Percentiles rank a stretch among this genome's conserved stretches.
phyloP scores from a whole-genome alignment of 306 rosid genomes.

The Mimosa bimucronata region DNA sequence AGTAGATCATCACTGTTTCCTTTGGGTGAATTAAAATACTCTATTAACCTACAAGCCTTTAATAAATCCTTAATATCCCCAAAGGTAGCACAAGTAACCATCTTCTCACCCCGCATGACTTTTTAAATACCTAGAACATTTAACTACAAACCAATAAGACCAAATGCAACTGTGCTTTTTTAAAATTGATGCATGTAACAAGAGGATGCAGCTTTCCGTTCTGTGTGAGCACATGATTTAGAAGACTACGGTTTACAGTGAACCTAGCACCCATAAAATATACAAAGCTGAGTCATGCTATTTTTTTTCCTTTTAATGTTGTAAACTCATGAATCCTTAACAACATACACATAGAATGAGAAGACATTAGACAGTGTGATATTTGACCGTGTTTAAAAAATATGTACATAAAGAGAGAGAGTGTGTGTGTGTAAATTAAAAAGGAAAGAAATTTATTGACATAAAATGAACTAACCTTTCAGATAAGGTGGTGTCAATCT shows the following conservation, averaged over 20 bases:
- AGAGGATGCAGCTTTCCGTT: slow-evolving; percentile 1
- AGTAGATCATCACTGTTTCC: neutral
- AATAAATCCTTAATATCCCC: neutral
- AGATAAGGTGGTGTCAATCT: slow-evolving; percentile 67
- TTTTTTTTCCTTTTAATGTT: too few relatives aligned
- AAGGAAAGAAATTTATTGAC: neutral
- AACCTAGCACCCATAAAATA: slow-evolving; percentile 8
- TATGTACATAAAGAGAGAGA: neutral
- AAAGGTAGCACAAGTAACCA: neutral
- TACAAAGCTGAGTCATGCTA: neutral
- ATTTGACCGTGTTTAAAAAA: neutral
- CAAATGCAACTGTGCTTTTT: neutral
- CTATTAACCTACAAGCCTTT: neutral
- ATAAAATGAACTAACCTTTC: slow-evolving; percentile 63
- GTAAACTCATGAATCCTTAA: neutral
- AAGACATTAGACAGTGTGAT: neutral
- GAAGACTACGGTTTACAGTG: neutral
- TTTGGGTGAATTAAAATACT: neutral
- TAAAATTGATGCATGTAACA: neutral
- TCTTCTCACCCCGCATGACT: neutral
- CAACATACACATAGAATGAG: slow-evolving; percentile 11
- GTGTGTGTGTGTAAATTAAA: neutral
- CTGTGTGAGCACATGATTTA: neutral
- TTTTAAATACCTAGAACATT: neutral
- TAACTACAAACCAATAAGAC: neutral